Conservation (phyloP, 768 basidiomycete genomes). For the Russula dissimulans region DNA sequence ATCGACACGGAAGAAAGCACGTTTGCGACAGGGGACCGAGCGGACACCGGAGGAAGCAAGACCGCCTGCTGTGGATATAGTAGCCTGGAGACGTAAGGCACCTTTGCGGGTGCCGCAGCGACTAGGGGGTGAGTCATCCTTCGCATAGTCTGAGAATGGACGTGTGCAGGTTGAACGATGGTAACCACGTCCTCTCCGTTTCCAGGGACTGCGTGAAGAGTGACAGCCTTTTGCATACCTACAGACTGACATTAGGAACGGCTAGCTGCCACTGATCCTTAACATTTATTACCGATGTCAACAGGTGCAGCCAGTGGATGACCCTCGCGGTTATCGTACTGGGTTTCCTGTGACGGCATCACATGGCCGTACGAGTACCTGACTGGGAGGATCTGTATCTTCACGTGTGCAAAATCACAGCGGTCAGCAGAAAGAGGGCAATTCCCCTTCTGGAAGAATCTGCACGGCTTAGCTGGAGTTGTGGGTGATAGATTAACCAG, state of each 20-base stretch:
- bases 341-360: neutral
- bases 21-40: neutral
- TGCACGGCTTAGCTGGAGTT: conserved; percentile 16
- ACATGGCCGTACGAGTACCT: neutral
- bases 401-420: conserved; percentile 20
- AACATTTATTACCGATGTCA: conserved; percentile 7
- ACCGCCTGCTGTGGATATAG: neutral
- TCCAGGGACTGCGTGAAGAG: neutral
- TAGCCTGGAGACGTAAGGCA: neutral
- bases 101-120: neutral
- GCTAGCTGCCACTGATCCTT: neutral
- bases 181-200: neutral
- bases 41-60: neutral
- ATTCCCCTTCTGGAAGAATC: conserved; percentile 15
- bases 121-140: neutral
- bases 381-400: conserved; percentile 6
- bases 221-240: neutral
- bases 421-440: conserved; percentile 18
- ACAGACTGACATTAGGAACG: neutral
- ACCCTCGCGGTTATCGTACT: neutral
- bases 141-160: neutral
- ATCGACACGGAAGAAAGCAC: neutral
- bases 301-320: neutral
- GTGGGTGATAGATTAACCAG: too few species aligned
- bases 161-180: neutral